These are phyloP conservation scores for Leucocoprinus birnbaumii DNA, from an alignment of 768 basidiomycete species.

Conservation along the genomic window DNA sequence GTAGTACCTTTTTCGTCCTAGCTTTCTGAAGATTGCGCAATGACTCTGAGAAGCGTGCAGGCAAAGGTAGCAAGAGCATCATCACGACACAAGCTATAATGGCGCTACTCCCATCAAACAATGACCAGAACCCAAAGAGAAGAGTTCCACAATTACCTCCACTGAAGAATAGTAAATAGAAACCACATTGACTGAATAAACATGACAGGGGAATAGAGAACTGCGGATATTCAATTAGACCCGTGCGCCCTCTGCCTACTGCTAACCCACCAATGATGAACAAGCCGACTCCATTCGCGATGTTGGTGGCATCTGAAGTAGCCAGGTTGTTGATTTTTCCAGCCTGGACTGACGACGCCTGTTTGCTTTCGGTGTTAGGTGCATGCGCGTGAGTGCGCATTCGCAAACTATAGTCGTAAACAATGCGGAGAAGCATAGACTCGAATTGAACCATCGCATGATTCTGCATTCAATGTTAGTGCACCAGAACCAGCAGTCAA, in stretches of 20 bases:
- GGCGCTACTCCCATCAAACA: neutral
- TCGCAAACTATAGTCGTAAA: constrained; percentile 13
- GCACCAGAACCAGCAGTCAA: constrained; percentile 35
- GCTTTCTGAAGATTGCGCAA: constrained; percentile 31
- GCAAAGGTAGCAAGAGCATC: constrained; percentile 2
- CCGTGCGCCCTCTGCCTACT: neutral
- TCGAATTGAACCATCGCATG: constrained; percentile 14
- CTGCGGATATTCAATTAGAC: constrained; percentile 9
- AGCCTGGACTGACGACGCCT: constrained; percentile 45
- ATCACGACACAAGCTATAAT: neutral
- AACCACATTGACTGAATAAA: constrained; percentile 38
- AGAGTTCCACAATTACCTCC: constrained; percentile 29
- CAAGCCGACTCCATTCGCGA: constrained; percentile 27
- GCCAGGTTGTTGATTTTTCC: constrained; percentile 80
- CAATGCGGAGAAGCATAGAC: constrained; percentile 30
- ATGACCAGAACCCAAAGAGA: neutral
- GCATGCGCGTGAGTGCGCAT: constrained; percentile 3
- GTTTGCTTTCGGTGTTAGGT: constrained; percentile 3
- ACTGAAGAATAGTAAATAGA: constrained; percentile 41
- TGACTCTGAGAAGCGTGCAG: neutral
- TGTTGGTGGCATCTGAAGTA: constrained; percentile 53
- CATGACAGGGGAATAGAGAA: constrained; percentile 39
- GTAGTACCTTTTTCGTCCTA: constrained; percentile 42
- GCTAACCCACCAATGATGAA: constrained; percentile 21
- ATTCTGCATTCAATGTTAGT: constrained; percentile 41